phyloP scores from a whole-genome alignment of 441 rosid genomes.

The Gossypium schwendimanii region DNA sequence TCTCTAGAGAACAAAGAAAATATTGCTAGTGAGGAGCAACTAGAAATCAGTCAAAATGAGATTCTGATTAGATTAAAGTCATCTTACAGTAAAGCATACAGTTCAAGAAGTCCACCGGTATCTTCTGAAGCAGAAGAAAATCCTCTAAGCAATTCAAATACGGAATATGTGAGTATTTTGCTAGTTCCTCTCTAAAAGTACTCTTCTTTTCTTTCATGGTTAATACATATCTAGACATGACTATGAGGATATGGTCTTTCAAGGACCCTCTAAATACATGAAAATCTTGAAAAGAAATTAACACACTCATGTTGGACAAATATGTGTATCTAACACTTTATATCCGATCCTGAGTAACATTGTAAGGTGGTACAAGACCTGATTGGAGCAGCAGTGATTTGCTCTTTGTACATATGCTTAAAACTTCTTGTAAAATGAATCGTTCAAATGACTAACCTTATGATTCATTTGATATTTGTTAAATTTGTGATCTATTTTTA shows the following conservation, averaged over 20 bases:
- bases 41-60: conserved; percentile 22
- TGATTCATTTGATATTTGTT: conserved; percentile 9
- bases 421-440: conserved; percentile 9
- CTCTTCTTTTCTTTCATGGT: background rate
- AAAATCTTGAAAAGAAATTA: background rate
- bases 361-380: background rate
- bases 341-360: background rate
- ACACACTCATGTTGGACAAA: background rate
- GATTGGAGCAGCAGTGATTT: background rate
- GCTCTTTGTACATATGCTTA: conserved; percentile 3
- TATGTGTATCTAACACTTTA: background rate
- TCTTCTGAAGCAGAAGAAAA: conserved; percentile 21
- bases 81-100: conserved; percentile 34
- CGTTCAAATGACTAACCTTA: background rate
- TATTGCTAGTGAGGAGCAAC: conserved; percentile 23
- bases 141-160: conserved; percentile 25
- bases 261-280: background rate
- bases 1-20: conserved; percentile 25
- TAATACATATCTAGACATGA: background rate
- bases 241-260: background rate
- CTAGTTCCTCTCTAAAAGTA: background rate
- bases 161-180: conserved; percentile 33
- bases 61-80: conserved; percentile 41
- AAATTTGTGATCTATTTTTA: background rate
- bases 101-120: conserved; percentile 29